Evolutionary conservation across 1,139 yeast species (phyloP).

Genomic region (Meyerozyma guilliermondii): DNA sequence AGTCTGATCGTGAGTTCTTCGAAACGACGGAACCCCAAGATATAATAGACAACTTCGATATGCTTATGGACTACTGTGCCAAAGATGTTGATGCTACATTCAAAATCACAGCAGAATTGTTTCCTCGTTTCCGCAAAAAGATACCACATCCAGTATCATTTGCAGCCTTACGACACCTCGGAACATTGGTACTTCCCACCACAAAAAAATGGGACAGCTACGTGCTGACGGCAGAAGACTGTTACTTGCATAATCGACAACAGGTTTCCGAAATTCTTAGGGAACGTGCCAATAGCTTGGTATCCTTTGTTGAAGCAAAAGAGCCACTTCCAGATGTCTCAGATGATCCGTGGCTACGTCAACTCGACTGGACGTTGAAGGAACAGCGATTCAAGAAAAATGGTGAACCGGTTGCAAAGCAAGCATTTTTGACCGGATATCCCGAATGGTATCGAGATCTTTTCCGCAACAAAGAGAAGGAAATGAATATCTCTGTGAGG

Average conservation of each 20-base stretch:
- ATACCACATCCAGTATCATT: constrained; percentile 95
- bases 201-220: constrained; percentile 70
- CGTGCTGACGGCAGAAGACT: constrained; percentile 59
- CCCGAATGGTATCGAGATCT: constrained; percentile 92
- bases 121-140: constrained; percentile 60
- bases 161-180: constrained; percentile 76
- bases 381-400: constrained; percentile 61
- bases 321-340: constrained; percentile 23
- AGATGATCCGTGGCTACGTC: constrained; percentile 83
- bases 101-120: constrained; percentile 59
- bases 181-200: constrained; percentile 78
- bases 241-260: constrained; percentile 55
- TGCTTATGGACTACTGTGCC: constrained; percentile 77
- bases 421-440: constrained; percentile 76
- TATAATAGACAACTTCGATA: constrained; percentile 53
- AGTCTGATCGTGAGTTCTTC: constrained; percentile 62
- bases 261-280: constrained; percentile 57
- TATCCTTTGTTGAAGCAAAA: constrained; percentile 27
- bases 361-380: constrained; percentile 78
- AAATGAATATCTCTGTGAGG: constrained; percentile 61
- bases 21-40: constrained; percentile 48
- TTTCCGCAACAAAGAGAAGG: constrained; percentile 34
- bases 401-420: constrained; percentile 73
- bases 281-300: constrained; percentile 57
- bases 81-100: constrained; percentile 76